Evolutionary conservation across 2,329 filamentous ascomycete genomes (phyloP), one percentile per base, ranked within the genome.

Genomic region (Mycosphaerella arachidis): DNA sequence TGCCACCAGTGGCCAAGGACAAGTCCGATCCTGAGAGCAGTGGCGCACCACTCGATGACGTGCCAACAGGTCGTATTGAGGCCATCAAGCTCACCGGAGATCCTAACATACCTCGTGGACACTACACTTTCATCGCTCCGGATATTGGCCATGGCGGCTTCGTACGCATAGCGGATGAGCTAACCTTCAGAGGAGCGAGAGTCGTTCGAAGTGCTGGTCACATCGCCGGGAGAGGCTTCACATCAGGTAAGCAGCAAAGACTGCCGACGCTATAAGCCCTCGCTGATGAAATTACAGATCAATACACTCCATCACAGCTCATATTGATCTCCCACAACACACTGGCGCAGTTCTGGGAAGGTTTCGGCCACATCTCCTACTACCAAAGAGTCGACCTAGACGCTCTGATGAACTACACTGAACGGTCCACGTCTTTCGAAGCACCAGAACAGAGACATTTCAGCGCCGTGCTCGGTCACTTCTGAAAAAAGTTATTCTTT

Each of bases 1-100:
- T 10, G n/a, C n/a, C 27, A 6, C 27, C 29, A n/a, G 13, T 20
- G 12, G 16, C 12, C 13, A 9, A 35, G 9, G n/a, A 13, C 5
- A 29, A 52, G 7, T n/a, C 27, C 7, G 27, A 16, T 9, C 3
- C 50, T 3, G 9, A 13, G 1, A 31, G 30, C n/a, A 31, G 8
- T 20, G 50, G 12, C 30, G 10, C 30, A 30, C 12, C 27, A 20
- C 29, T 35, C 43, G 46, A 56, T 13, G 50, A 63, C 20, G 57
- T 84, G 1, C 85, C 89, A 65, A 80, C 79, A 12, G 91, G 91
- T 4, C 81, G 86, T 1, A 74, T 97, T 3, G 86, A 92, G 72
- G 93, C 89, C 0, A 86, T 97, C 70, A 97, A 97, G 73, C 78
- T 99, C 35, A 97, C 93, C 0, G 93, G 93, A 0, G 93, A 99